Percentiles rank a stretch among this genome's conserved stretches.
Evolutionary conservation across 2,329 filamentous ascomycete genomes (phyloP).

Genomic region (Akanthomyces muscarius): DNA sequence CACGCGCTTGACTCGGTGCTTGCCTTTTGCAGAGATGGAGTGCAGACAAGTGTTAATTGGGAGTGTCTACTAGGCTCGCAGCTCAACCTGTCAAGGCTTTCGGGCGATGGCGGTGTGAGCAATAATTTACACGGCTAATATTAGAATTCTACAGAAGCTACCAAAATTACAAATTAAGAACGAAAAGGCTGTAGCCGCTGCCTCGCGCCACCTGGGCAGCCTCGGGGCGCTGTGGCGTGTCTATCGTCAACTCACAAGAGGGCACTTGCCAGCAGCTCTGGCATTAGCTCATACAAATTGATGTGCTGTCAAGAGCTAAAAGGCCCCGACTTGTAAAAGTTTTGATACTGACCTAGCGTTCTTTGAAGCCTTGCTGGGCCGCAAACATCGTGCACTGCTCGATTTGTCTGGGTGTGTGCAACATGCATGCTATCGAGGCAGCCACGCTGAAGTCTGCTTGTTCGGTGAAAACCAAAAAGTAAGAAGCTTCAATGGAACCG

Average conservation of each 20-base stretch:
- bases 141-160: too few relatives aligned
- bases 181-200: neutral
- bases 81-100: neutral
- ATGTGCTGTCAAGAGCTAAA: neutral
- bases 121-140: neutral
- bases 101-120: neutral
- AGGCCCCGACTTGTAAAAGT: neutral
- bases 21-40: neutral
- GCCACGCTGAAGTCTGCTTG: neutral
- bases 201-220: neutral
- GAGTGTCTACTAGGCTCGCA: neutral
- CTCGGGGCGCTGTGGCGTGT: slow-evolving; percentile 1
- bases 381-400: neutral
- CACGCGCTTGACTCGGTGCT: neutral
- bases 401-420: neutral
- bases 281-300: neutral
- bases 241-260: neutral
- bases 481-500: neutral
- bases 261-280: neutral
- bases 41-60: neutral
- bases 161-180: neutral
- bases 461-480: neutral
- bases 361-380: neutral
- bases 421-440: neutral
- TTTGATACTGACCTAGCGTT: neutral